Conservation (phyloP, 306 rosid species). For the Crotalaria pallida region DNA sequence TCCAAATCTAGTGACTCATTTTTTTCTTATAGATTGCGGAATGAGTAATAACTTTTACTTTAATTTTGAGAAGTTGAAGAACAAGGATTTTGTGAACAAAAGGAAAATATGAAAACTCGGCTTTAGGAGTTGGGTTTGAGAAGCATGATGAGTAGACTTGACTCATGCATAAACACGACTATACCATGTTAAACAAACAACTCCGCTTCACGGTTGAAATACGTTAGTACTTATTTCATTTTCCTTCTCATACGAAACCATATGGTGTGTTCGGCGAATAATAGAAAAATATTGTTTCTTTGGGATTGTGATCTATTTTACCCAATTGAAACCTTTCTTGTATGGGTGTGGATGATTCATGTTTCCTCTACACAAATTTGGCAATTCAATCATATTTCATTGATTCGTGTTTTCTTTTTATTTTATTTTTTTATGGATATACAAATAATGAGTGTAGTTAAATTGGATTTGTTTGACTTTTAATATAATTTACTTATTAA, state of each 20-base stretch:
- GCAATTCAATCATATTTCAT: too few relatives aligned
- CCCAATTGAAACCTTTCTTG: background rate
- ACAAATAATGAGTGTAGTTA: too few relatives aligned
- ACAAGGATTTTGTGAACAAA: conserved; percentile 15
- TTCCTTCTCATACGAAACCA: background rate
- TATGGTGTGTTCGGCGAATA: background rate
- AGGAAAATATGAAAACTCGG: background rate
- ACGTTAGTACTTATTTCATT: background rate
- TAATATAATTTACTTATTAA: too few relatives aligned
- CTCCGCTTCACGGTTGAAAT: background rate
- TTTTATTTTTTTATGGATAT: too few relatives aligned
- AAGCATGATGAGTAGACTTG: background rate
- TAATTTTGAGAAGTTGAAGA: conserved; percentile 24
- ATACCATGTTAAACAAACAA: background rate
- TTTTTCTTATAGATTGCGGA: background rate
- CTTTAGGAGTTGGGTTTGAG: background rate
- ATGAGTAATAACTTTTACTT: background rate
- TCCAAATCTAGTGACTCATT: background rate
- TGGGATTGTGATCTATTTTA: background rate
- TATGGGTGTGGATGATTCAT: background rate
- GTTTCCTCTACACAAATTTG: too few relatives aligned
- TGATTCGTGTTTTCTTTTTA: too few relatives aligned
- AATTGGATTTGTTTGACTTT: too few relatives aligned
- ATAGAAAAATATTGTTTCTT: background rate
- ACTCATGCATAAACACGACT: background rate